Evolutionary conservation across 1,139 yeast species (phyloP), one percentile per base, ranked within the genome.

Genomic region (Trichomonascaceae sp.): DNA sequence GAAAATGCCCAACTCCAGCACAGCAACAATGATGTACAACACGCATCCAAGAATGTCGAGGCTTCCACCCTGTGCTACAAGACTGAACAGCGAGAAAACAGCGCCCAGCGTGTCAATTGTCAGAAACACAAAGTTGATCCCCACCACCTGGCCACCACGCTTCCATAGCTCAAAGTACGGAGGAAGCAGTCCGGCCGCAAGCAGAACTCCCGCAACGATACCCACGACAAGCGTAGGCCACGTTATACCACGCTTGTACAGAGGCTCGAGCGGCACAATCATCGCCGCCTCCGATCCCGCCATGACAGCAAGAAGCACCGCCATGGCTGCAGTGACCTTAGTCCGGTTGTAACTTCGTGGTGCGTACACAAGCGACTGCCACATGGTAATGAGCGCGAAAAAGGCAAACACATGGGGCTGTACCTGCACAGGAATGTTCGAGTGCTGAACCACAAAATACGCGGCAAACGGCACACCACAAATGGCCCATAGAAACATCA

Each of bases 191-290:
- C 97, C 97, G 2, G 71, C 48, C 0, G 82, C 93, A 17, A 87
- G 61, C 17, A 81, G 54, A 0, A 85, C 64, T 1, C 93, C 73
- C 0, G 96, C 95, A 27, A 81, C 43, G 13, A 81, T 68, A 13
- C 96, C 97, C 40, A 82, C 67, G 29, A 85, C 65, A 26, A 82
- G 55, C 49, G 75, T 67, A 5, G 96, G 95, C 92, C 94, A 85
- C 22, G 61, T 59, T 5, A 60, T 65, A 1, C 62, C 81, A 42
- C 54, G 41, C 6, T 57, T 54, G 50, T 81, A 69, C 1, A 81
- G 54, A 1, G 75, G 76, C 26, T 80, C 62, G 36, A 87, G 60
- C 64, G 92, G 82, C 15, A 81, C 47, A 18, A 80, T 74, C 41
- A 79, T 71, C 0, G 85, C 93, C 2, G 67, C 66, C 49, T 82